Percentiles rank a stretch among this genome's conserved stretches.
phyloP scores from a whole-genome alignment of 2,329 filamentous ascomycete species.

The Ophiostoma triangulosporum region DNA sequence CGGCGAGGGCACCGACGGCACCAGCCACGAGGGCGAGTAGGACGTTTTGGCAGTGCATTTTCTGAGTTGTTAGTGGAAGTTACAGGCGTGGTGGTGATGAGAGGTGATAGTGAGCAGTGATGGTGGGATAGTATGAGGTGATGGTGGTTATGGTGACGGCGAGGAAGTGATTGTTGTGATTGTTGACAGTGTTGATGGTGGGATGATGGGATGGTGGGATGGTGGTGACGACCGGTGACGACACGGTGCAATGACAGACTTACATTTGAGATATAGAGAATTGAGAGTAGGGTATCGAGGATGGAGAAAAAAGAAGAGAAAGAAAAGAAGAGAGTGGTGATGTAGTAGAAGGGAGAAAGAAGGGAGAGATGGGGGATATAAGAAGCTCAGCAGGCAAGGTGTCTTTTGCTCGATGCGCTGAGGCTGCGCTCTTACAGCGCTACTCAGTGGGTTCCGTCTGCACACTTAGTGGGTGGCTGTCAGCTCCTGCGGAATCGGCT shows the following conservation, averaged over 20 bases:
- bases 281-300: not conserved
- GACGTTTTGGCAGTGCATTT: constrained; percentile 17
- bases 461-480: no score
- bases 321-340: not conserved
- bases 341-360: not conserved
- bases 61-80: not conserved
- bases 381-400: constrained; percentile 7
- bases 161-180: no score
- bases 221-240: no score
- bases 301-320: not conserved
- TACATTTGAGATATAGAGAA: no score
- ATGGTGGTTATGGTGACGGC: no score
- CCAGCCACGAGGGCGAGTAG: constrained; percentile 40
- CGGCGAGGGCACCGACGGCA: constrained; percentile 28
- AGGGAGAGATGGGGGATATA: not conserved
- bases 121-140: not conserved
- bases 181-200: no score
- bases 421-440: not conserved
- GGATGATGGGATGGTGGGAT: no score
- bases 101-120: not conserved
- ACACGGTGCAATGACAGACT: no score
- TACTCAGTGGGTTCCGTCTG: not conserved
- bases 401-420: constrained; percentile 4
- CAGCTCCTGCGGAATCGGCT: no score
- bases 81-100: not conserved